A percentile compares a stretch with the other conserved stretches of the same genome.
Evolutionary conservation across 1,139 yeast genomes (phyloP).

Genomic region (Yamadazyma songkhlaensis): DNA sequence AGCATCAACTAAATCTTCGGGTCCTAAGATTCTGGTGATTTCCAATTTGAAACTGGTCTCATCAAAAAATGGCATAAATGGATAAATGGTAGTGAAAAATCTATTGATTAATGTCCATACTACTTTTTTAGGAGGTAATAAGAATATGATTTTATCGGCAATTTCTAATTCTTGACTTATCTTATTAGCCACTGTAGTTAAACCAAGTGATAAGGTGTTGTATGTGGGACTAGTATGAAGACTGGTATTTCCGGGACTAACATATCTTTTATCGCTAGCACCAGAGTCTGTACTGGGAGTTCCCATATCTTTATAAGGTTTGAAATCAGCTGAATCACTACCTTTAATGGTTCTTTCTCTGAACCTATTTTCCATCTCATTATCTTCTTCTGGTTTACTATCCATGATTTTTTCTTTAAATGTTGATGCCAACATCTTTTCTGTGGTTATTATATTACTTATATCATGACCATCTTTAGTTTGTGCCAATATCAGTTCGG

Average conservation of each 20-base stretch:
- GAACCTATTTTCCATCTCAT: slow-evolving; percentile 1
- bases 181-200: slow-evolving; percentile 27
- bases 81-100: slow-evolving; percentile 45
- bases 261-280: not conserved
- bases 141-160: slow-evolving; percentile 34
- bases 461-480: not conserved
- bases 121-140: slow-evolving; percentile 42
- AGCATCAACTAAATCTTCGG: slow-evolving; percentile 17
- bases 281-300: not conserved
- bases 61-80: slow-evolving; percentile 49
- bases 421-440: not conserved
- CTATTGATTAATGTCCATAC: slow-evolving; percentile 47
- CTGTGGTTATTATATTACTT: not conserved
- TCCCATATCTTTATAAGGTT: slow-evolving; percentile 3
- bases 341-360: slow-evolving; percentile 1
- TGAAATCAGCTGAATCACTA: slow-evolving; percentile 1
- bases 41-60: slow-evolving; percentile 30
- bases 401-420: slow-evolving; percentile 1
- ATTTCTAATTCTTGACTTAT: slow-evolving; percentile 29
- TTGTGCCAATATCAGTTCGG: not conserved
- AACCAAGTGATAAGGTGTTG: slow-evolving; percentile 17
- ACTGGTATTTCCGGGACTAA: slow-evolving; percentile 13
- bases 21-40: slow-evolving; percentile 26
- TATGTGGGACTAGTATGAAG: slow-evolving; percentile 5
- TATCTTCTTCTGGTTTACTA: not conserved